Evolutionary conservation across 2,329 filamentous ascomycete species (phyloP).

Genomic region (Rutstroemia sp.): DNA sequence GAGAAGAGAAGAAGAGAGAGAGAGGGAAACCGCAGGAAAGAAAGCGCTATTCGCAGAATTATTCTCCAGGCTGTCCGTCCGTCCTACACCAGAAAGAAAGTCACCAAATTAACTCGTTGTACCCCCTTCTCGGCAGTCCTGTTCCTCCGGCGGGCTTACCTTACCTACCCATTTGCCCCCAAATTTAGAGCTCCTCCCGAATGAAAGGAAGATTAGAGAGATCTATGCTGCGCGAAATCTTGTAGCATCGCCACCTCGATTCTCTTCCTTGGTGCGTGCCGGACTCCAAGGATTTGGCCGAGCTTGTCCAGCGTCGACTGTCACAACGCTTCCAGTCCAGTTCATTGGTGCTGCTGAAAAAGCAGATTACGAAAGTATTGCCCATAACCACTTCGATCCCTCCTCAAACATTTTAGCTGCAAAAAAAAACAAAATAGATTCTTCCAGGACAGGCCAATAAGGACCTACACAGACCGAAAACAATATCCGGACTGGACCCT

Average conservation of each 20-base stretch:
- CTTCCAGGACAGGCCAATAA: neutral
- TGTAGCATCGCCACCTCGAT: slow-evolving; percentile 1
- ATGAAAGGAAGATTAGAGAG: neutral
- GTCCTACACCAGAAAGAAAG: slow-evolving; percentile 1
- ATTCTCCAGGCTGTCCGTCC: neutral
- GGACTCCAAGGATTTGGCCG: slow-evolving; percentile 4
- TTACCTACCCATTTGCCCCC: neutral
- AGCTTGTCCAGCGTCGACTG: neutral
- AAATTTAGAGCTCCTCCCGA: slow-evolving; percentile 2
- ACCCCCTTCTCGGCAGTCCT: neutral
- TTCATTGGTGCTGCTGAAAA: neutral
- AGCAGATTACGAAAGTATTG: neutral
- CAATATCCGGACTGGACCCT: no score
- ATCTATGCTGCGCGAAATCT: neutral
- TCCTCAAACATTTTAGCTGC: neutral
- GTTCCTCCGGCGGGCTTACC: neutral
- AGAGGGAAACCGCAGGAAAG: neutral
- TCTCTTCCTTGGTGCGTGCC: slow-evolving; percentile 4
- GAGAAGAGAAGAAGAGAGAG: neutral
- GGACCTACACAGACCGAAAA: neutral
- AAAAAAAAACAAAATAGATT: neutral
- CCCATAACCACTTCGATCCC: neutral
- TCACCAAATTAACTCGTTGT: neutral
- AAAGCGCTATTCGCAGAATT: neutral
- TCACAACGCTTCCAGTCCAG: neutral